Evolutionary conservation across 2,329 filamentous ascomycete species (phyloP), one percentile per base, ranked within the genome.

Genomic region (Calonectria montana): DNA sequence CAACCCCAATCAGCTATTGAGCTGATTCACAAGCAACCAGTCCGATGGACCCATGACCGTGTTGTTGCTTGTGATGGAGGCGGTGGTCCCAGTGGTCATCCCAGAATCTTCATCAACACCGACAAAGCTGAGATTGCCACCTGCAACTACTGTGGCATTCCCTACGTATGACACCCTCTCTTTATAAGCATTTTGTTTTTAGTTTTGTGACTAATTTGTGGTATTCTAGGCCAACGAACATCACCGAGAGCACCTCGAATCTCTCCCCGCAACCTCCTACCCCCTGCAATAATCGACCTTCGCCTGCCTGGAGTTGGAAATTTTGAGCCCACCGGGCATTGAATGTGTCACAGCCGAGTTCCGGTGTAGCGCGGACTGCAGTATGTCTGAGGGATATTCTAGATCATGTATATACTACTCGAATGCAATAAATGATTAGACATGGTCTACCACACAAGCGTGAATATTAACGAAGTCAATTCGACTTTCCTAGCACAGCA

Each of bases 41-140:
- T 99, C 41, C 90, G 91, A 83, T 99, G 97, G 96, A 94, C 93
- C 71, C 93, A 98, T 82, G 90, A 94, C 75, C 91, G 92, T 73
- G 85, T 94, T 61, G 96, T 97, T 64, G 92, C 92, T 53, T 99
- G 97, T 83, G 96, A 98, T 80, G 97, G 97, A 70, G 97, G 96
- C 71, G 96, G 96, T 77, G 97, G 96, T 55, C 93, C 96, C 37
- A 87, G 94, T 67, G 97, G 97, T 50, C 97, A 99, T 84, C 97
- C 97, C 62, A 91, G 91, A 81, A 93, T 99, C 86, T 99, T 95
- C 84, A 99, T 99, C 90, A 99, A 99, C 86, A 93, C 94, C 77
- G 97, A 99, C 86, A 98, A 98, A 89, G 94, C 97, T 50, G 92
- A 98, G 88, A 98, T 99, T 80, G 91, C 91, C 84, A 88, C 88